Conservation (phyloP, 192 early-diverging fungal species). For the Coemansia sp. region DNA sequence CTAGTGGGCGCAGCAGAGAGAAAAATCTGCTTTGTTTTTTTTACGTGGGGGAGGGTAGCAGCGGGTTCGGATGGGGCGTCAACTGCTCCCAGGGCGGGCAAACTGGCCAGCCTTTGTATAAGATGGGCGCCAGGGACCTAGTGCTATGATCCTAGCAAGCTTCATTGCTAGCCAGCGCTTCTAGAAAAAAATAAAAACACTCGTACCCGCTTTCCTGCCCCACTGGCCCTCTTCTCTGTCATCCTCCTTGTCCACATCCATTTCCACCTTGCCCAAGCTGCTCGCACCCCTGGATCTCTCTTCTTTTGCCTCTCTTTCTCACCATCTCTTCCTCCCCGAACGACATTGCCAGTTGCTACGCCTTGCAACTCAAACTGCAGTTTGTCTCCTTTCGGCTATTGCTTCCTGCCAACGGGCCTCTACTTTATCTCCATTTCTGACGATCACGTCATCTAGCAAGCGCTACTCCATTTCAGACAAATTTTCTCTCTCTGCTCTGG, state of each 20-base stretch:
- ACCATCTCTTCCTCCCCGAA: neutral
- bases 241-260: neutral
- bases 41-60: neutral
- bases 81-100: neutral
- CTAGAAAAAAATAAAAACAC: neutral
- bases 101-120: neutral
- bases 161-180: neutral
- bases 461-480: neutral
- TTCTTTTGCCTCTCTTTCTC: neutral
- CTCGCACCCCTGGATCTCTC: neutral
- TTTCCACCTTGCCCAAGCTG: neutral
- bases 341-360: neutral
- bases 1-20: neutral
- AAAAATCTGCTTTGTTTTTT: neutral
- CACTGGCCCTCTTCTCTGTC: neutral
- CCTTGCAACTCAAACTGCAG: neutral
- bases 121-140: conserved; percentile 4
- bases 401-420: neutral
- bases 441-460: neutral
- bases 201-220: neutral
- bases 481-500: neutral
- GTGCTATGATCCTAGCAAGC: neutral
- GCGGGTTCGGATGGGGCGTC: neutral
- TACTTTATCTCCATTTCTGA: neutral
- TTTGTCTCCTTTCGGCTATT: neutral